These are phyloP conservation scores for Acacia melanoxylon DNA, from an alignment of 306 rosid genomes.

Conservation along the genomic window DNA sequence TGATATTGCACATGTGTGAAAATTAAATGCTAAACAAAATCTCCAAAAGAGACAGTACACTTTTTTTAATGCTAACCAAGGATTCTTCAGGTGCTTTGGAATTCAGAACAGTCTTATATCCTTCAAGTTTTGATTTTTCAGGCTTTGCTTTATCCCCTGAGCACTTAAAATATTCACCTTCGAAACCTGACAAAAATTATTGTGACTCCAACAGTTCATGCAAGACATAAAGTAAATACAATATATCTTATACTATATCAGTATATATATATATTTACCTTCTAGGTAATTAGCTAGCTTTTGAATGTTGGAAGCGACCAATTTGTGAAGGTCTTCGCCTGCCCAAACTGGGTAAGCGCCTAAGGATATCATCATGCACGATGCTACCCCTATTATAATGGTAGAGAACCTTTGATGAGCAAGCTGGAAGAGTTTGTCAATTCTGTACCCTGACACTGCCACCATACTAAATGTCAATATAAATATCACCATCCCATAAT, in stretches of 20 bases:
- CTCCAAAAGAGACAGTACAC: background rate
- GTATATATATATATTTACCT: conserved; percentile 39
- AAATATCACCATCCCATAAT: conserved; percentile 81
- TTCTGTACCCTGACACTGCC: conserved; percentile 65
- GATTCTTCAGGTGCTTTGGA: conserved; percentile 71
- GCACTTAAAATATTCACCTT: conserved; percentile 55
- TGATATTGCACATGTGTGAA: background rate
- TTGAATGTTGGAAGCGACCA: conserved; percentile 64
- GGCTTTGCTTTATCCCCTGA: conserved; percentile 39
- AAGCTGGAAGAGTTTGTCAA: conserved; percentile 49
- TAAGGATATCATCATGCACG: conserved; percentile 64
- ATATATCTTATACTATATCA: too few relatives aligned
- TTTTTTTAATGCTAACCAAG: conserved; percentile 41
- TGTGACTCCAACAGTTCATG: background rate
- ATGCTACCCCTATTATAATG: conserved; percentile 60
- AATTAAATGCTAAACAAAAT: background rate
- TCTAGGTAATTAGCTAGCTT: conserved; percentile 71
- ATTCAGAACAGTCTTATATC: conserved; percentile 69
- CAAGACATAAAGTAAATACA: background rate
- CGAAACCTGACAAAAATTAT: conserved; percentile 60
- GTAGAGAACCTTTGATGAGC: conserved; percentile 74
- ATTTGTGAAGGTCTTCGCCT: conserved; percentile 79
- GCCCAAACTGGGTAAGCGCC: conserved; percentile 89
- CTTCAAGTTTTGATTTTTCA: conserved; percentile 52
- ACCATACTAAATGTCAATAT: conserved; percentile 88